Conservation (phyloP, 345 rosid species). For the Aquilaria malaccensis region DNA sequence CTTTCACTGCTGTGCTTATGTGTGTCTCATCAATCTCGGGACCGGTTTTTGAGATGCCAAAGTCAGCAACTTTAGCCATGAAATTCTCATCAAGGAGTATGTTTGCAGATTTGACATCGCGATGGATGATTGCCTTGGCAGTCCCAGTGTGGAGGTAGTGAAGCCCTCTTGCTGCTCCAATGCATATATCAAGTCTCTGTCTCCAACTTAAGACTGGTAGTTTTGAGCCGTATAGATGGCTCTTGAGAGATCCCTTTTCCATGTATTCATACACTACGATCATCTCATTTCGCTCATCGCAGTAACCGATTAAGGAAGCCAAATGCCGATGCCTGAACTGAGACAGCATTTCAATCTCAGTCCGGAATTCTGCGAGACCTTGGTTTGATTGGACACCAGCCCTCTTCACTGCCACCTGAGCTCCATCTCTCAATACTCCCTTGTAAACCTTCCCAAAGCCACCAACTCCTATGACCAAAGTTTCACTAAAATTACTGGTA, state of each 20-base stretch:
- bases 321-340: slow-evolving; percentile 67
- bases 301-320: slow-evolving; percentile 60
- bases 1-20: slow-evolving; percentile 72
- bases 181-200: slow-evolving; percentile 59
- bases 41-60: slow-evolving; percentile 63
- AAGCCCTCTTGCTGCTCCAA: slow-evolving; percentile 63
- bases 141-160: slow-evolving; percentile 79
- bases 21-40: slow-evolving; percentile 64
- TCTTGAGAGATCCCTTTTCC: slow-evolving; percentile 63
- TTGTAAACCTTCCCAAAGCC: slow-evolving; percentile 68
- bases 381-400: slow-evolving; percentile 47
- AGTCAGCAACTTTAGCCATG: slow-evolving; percentile 73
- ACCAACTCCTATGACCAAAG: slow-evolving; percentile 53
- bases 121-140: slow-evolving; percentile 51
- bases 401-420: slow-evolving; percentile 61
- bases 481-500: slow-evolving; percentile 41
- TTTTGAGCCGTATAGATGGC: slow-evolving; percentile 40
- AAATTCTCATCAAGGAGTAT: slow-evolving; percentile 55
- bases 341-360: slow-evolving; percentile 66
- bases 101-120: slow-evolving; percentile 71
- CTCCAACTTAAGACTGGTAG: slow-evolving; percentile 44
- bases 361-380: slow-evolving; percentile 52
- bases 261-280: slow-evolving; percentile 68
- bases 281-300: slow-evolving; percentile 56
- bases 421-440: slow-evolving; percentile 46